phyloP scores from a whole-genome alignment of 805 yeast species.

The Candida taoyuanica region DNA sequence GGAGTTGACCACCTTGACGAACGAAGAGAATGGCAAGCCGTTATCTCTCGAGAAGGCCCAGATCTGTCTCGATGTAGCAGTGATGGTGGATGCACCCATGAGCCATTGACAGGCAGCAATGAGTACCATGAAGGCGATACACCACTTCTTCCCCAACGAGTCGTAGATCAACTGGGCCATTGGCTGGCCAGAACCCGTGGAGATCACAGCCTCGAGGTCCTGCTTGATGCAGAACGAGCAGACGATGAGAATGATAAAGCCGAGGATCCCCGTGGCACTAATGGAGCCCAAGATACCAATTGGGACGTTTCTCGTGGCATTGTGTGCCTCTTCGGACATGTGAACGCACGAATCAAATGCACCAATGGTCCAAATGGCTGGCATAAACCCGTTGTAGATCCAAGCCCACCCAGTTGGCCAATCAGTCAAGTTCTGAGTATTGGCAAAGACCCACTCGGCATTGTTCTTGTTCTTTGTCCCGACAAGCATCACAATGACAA shows the following conservation, averaged over 20 bases:
- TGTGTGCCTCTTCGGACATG: conserved; percentile 64
- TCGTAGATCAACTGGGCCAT: conserved; percentile 61
- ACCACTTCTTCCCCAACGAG: conserved; percentile 60
- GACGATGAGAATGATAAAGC: conserved; percentile 51
- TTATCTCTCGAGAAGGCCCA: conserved; percentile 78
- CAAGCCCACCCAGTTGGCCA: conserved; percentile 60
- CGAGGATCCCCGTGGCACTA: conserved; percentile 49
- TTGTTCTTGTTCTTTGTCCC: conserved; percentile 43
- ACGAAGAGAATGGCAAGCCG: conserved; percentile 56
- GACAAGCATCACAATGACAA: conserved; percentile 60
- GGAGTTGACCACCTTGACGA: conserved; percentile 51
- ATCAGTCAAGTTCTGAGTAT: conserved; percentile 41
- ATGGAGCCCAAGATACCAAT: conserved; percentile 59
- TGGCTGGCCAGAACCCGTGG: conserved; percentile 47
- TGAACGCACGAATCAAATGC: conserved; percentile 70
- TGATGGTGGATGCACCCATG: conserved; percentile 59
- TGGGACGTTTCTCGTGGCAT: conserved; percentile 58
- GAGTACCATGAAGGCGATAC: conserved; percentile 56
- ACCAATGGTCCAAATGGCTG: conserved; percentile 71
- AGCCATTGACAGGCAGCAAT: conserved; percentile 57
- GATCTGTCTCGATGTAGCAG: conserved; percentile 65
- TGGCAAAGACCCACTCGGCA: conserved; percentile 51
- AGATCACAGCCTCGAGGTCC: conserved; percentile 29
- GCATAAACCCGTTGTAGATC: conserved; percentile 47
- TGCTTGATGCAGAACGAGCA: conserved; percentile 44